Evolutionary conservation across 1,284 basidiomycete genomes (phyloP).

Genomic region (Ceratobasidium sp.): DNA sequence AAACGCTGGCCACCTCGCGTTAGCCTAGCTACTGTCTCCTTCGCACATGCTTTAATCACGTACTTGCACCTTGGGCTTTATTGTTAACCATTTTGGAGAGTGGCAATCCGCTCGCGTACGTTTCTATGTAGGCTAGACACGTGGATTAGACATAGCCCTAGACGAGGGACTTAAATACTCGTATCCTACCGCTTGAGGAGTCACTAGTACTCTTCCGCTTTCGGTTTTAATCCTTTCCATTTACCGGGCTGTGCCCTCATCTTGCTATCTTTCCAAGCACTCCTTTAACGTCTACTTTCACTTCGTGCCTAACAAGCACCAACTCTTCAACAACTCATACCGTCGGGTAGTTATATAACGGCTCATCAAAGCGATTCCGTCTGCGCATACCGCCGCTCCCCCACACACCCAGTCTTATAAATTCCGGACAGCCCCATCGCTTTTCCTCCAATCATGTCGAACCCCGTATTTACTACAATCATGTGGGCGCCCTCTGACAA

Average conservation of each 20-base stretch:
- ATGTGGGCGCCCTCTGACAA: conserved; percentile 43
- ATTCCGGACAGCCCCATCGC: not conserved
- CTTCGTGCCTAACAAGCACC: not conserved
- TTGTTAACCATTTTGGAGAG: conserved; percentile 15
- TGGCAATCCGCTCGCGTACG: conserved; percentile 15
- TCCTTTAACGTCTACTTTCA: conserved; percentile 27
- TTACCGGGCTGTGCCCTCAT: conserved; percentile 25
- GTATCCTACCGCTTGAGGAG: not conserved
- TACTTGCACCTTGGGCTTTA: conserved; percentile 3
- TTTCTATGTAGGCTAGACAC: not conserved
- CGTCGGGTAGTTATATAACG: not conserved
- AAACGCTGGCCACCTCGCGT: not conserved
- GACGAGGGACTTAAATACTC: conserved; percentile 2
- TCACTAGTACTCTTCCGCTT: conserved; percentile 9
- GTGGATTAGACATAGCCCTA: not conserved
- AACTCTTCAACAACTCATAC: not conserved
- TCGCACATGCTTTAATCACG: not conserved
- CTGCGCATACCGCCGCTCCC: not conserved
- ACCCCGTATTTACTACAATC: conserved; percentile 33
- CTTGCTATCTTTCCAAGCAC: conserved; percentile 10
- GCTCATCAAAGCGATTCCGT: not conserved
- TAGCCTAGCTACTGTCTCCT: conserved; percentile 18
- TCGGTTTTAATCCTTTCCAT: not conserved
- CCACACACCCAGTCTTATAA: not conserved
- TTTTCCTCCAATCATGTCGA: conserved; percentile 14